phyloP scores from a whole-genome alignment of 1,284 basidiomycete species.

The Blastosporella zonata region DNA sequence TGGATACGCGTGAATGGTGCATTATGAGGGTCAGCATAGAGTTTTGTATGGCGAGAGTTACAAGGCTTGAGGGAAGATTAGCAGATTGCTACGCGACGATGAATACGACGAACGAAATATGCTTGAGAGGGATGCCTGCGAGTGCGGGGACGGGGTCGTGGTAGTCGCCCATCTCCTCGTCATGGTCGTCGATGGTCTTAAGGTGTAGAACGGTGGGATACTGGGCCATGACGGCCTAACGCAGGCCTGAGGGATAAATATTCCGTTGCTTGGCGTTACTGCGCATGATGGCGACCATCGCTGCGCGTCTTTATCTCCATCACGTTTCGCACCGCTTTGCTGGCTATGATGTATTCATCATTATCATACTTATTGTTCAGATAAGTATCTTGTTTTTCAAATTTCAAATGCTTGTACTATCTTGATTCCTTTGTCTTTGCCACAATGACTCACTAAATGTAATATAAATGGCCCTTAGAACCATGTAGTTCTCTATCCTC shows the following conservation, averaged over 20 bases:
- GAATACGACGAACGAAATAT: constrained; percentile 64
- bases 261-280: constrained; percentile 10
- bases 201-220: constrained; percentile 30
- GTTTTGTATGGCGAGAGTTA: constrained; percentile 93
- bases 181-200: constrained; percentile 33
- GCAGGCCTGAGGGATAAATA: constrained; percentile 3
- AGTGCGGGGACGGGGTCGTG: constrained; percentile 28
- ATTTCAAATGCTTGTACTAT: background rate
- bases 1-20: constrained; percentile 90
- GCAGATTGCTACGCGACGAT: background rate
- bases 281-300: constrained; percentile 14
- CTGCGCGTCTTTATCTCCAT: background rate
- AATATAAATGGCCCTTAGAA: background rate
- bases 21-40: constrained; percentile 87
- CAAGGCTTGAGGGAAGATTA: constrained; percentile 50
- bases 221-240: constrained; percentile 12
- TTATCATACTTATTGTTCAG: background rate
- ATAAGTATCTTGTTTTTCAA: background rate
- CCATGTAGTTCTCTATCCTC: background rate
- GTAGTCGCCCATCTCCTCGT: constrained; percentile 45
- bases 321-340: constrained; percentile 2
- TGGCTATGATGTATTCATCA: background rate
- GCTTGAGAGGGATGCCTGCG: constrained; percentile 76
- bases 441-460: background rate
- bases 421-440: background rate